These are phyloP conservation scores for Trametes sanguinea DNA, from an alignment of 768 basidiomycete species.

Conservation along the genomic window DNA sequence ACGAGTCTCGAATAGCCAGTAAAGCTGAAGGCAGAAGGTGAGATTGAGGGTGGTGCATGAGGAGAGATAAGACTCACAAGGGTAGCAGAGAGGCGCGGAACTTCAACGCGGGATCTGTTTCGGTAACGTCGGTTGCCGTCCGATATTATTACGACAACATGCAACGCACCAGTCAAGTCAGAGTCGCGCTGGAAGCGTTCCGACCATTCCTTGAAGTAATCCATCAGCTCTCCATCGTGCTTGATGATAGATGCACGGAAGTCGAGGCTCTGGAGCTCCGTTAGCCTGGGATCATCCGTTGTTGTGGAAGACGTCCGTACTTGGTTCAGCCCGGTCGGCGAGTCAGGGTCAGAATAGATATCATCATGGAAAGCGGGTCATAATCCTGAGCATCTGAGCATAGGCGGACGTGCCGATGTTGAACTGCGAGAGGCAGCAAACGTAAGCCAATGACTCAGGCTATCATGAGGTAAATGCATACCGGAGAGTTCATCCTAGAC, in stretches of 20 bases:
- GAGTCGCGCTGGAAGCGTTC: slow-evolving; percentile 59
- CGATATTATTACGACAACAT: not conserved
- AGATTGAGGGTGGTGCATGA: not conserved
- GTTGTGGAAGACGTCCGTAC: slow-evolving; percentile 33
- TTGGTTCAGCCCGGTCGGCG: slow-evolving; percentile 71
- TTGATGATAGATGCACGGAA: slow-evolving; percentile 63
- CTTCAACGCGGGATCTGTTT: slow-evolving; percentile 53
- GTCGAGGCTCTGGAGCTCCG: slow-evolving; percentile 52
- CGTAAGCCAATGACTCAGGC: not conserved
- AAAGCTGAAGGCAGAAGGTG: slow-evolving; percentile 44
- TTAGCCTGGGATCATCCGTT: too few relatives aligned
- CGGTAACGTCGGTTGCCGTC: not conserved
- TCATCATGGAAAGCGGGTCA: slow-evolving; percentile 78
- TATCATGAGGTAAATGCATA: slow-evolving; percentile 29
- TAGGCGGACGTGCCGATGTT: slow-evolving; percentile 79
- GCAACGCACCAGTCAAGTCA: slow-evolving; percentile 52
- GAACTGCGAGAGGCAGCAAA: slow-evolving; percentile 44
- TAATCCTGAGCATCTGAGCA: slow-evolving; percentile 66
- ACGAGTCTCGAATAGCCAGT: slow-evolving; percentile 78
- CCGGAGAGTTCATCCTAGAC: slow-evolving; percentile 61
- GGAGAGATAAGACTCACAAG: slow-evolving; percentile 50
- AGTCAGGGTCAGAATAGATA: slow-evolving; percentile 69
- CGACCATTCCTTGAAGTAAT: slow-evolving; percentile 69
- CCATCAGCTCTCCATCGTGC: slow-evolving; percentile 58
- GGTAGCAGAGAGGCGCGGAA: slow-evolving; percentile 71